phyloP scores from a whole-genome alignment of 352 stramenopile genomes.

The Phytophthora kernoviae region DNA sequence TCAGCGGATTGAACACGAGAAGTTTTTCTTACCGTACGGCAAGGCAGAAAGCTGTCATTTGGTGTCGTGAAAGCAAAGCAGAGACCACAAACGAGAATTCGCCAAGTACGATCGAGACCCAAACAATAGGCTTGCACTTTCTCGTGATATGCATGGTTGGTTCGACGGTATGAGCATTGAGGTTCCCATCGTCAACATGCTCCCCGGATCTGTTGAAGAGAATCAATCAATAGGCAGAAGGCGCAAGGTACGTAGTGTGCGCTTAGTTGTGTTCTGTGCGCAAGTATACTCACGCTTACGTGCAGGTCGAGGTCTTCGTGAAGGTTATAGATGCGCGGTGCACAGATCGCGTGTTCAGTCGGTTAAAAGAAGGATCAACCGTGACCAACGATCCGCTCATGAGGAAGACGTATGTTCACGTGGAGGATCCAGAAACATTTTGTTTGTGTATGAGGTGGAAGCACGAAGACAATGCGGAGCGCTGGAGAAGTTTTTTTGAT shows the following conservation, averaged over 20 bases:
- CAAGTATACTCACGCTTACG: constrained; percentile 5
- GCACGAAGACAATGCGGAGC: constrained; percentile 4
- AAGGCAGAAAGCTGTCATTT: constrained; percentile 1
- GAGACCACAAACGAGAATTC: constrained; percentile 1
- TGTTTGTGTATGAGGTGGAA: constrained; percentile 7
- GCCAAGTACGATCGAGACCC: not conserved
- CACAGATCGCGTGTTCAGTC: constrained; percentile 14
- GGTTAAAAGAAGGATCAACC: constrained; percentile 20
- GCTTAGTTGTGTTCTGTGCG: constrained; percentile 4
- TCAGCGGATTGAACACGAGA: constrained; percentile 1
- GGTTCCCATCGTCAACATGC: constrained; percentile 17
- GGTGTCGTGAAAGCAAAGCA: not conserved
- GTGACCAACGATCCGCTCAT: constrained; percentile 14
- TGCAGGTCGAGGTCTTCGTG: constrained; percentile 16
- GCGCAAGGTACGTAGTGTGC: constrained; percentile 10
- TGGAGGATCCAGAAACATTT: constrained; percentile 8
- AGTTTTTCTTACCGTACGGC: not conserved
- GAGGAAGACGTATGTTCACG: constrained; percentile 18
- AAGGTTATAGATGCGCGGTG: constrained; percentile 15
- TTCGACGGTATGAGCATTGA: constrained; percentile 7
- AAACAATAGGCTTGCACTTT: constrained; percentile 1
- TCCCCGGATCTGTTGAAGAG: constrained; percentile 13
- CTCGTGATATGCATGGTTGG: constrained; percentile 1
- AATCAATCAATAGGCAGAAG: constrained; percentile 8
- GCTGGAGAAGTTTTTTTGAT: constrained; percentile 9